A percentile compares a stretch with the other conserved stretches of the same genome.
phyloP scores from a whole-genome alignment of 139 green algal species.

The Limnomonas spitsbergensis region DNA sequence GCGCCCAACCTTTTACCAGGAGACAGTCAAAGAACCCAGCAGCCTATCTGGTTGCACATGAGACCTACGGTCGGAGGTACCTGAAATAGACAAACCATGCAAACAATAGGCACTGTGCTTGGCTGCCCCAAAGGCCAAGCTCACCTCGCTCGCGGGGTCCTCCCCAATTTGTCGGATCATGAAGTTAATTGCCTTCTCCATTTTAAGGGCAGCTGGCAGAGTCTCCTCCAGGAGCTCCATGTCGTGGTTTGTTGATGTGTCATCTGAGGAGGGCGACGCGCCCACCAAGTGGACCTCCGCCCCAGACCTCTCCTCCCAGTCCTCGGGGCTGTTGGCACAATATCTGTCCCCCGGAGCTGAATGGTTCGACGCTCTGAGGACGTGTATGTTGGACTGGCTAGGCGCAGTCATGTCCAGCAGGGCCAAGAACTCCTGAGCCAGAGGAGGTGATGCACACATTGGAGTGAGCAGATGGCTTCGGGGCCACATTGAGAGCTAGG shows the following conservation, averaged over 20 bases:
- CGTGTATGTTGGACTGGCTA: neutral
- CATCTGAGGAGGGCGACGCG: neutral
- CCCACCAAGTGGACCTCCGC: too few species aligned
- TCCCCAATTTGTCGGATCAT: neutral
- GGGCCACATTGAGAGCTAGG: neutral
- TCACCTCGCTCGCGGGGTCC: neutral
- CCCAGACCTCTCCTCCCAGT: too few species aligned
- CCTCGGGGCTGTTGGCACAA: too few species aligned
- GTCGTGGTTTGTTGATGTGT: neutral
- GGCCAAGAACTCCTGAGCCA: neutral
- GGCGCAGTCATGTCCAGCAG: neutral
- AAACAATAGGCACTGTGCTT: too few species aligned
- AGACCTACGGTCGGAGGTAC: neutral
- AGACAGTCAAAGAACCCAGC: too few species aligned
- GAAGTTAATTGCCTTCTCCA: neutral
- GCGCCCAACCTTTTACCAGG: too few species aligned
- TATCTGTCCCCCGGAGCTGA: neutral
- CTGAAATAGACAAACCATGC: neutral
- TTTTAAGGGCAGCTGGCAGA: neutral
- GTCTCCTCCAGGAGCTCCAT: neutral
- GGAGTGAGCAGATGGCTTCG: neutral
- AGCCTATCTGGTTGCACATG: too few species aligned
- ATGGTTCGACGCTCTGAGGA: neutral
- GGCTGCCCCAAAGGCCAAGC: neutral
- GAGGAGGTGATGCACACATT: neutral